Percentiles rank a stretch among this genome's conserved stretches.
These are phyloP conservation scores for Penicillium soppii DNA, from an alignment of 495 filamentous ascomycete genomes.

Conservation along the genomic window DNA sequence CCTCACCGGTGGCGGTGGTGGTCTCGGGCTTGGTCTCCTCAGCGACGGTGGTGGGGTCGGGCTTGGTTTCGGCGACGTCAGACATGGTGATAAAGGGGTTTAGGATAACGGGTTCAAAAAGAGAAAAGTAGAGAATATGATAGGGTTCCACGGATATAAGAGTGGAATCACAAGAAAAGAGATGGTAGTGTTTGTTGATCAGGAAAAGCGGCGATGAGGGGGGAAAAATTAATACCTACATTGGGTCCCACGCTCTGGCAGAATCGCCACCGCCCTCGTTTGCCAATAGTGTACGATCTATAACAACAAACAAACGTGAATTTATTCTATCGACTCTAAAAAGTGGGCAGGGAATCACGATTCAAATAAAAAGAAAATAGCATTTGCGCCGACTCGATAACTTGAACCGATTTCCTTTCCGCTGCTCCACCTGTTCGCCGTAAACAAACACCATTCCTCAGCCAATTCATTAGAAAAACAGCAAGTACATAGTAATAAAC, in stretches of 20 bases:
- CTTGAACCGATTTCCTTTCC: slow-evolving; percentile 6
- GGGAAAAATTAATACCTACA: slow-evolving; percentile 35
- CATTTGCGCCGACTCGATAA: slow-evolving; percentile 18
- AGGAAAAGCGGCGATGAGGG: slow-evolving; percentile 25
- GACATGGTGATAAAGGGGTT: slow-evolving; percentile 37
- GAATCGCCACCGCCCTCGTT: slow-evolving; percentile 7
- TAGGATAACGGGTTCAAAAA: neutral
- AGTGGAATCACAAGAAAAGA: slow-evolving; percentile 15
- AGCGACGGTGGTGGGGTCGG: slow-evolving; percentile 48
- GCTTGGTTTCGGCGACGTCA: slow-evolving; percentile 48
- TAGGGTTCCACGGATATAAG: slow-evolving; percentile 1
- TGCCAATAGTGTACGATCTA: neutral
- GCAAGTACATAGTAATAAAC: slow-evolving; percentile 5
- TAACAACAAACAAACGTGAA: slow-evolving; percentile 9
- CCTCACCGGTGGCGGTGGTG: slow-evolving; percentile 36
- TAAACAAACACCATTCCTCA: slow-evolving; percentile 18
- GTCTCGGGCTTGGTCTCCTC: slow-evolving; percentile 42
- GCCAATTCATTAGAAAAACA: slow-evolving; percentile 10
- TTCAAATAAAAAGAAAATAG: slow-evolving; percentile 14
- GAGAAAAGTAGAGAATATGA: slow-evolving; percentile 1
- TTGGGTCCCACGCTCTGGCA: slow-evolving; percentile 14
- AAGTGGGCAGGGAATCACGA: neutral
- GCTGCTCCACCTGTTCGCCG: slow-evolving; percentile 20
- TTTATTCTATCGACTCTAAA: neutral
- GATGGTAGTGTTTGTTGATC: slow-evolving; percentile 28